phyloP scores from a whole-genome alignment of 352 stramenopile species.

The Poterioochromonas sp. region DNA sequence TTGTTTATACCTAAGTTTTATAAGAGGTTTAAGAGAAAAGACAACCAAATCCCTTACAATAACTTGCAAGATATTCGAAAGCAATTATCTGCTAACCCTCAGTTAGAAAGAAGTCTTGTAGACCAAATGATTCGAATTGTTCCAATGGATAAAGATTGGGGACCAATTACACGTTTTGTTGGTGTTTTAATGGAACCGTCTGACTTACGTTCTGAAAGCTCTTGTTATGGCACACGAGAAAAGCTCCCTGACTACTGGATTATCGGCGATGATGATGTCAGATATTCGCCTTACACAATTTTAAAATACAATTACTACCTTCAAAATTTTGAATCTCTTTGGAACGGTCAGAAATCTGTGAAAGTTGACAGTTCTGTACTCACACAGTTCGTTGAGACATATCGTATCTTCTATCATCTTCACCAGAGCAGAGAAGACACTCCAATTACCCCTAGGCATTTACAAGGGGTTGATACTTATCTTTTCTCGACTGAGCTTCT shows the following conservation, averaged over 20 bases:
- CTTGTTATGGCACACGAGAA: neutral
- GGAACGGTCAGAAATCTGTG: neutral
- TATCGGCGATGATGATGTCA: slow-evolving; percentile 19
- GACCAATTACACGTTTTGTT: slow-evolving; percentile 2
- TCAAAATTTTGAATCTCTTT: neutral
- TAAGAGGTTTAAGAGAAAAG: slow-evolving; percentile 5
- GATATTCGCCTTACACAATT: neutral
- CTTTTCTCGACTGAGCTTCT: neutral
- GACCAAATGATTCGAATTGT: neutral
- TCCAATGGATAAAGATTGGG: slow-evolving; percentile 8
- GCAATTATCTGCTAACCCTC: neutral
- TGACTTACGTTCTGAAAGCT: no score
- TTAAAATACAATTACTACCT: neutral
- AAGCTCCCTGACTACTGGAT: slow-evolving; percentile 3
- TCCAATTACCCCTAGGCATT: no score
- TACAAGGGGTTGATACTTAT: slow-evolving; percentile 20
- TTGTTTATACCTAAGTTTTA: slow-evolving; percentile 4
- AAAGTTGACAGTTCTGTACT: neutral
- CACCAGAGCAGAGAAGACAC: no score
- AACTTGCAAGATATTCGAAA: neutral
- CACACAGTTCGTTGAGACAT: neutral
- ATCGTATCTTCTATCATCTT: neutral
- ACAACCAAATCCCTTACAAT: no score
- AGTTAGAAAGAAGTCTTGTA: neutral
- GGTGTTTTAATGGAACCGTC: neutral